A percentile compares a stretch with the other conserved stretches of the same genome.
Evolutionary conservation across 208 protist genomes (phyloP).

Genomic region (Naegleria lovaniensis): DNA sequence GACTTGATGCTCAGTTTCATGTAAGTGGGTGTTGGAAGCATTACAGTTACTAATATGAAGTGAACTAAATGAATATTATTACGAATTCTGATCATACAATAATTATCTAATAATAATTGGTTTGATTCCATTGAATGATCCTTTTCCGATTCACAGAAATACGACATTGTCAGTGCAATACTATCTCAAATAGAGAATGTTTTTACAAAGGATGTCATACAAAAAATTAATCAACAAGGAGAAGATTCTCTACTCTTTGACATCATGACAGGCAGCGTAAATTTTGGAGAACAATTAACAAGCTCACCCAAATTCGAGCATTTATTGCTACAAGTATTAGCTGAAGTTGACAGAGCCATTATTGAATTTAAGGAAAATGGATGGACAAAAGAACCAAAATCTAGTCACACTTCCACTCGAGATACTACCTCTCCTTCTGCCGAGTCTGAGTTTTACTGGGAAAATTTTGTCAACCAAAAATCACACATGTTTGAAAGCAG

Average conservation of each 20-base stretch:
- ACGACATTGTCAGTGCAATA: background rate
- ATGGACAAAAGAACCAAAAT: background rate
- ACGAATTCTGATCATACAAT: too few species aligned
- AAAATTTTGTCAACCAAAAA: background rate
- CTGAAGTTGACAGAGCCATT: background rate
- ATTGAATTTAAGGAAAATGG: background rate
- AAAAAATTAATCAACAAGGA: background rate
- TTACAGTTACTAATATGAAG: too few species aligned
- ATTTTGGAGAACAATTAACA: background rate
- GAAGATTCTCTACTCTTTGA: background rate
- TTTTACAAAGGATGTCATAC: background rate
- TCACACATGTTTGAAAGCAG: background rate
- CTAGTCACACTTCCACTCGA: background rate
- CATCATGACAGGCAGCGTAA: background rate
- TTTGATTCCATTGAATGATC: too few species aligned
- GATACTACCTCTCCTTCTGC: background rate
- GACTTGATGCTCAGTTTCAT: background rate
- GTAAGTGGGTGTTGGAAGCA: too few species aligned
- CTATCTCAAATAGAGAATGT: background rate
- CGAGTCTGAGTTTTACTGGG: background rate
- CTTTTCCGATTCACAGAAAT: background rate
- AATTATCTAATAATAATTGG: too few species aligned
- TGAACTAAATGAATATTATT: too few species aligned
- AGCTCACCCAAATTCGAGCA: background rate
- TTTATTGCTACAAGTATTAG: background rate